Base-by-base conservation (phyloP, 2,329 filamentous ascomycete species). In the Diaporthe ampelina region DNA sequence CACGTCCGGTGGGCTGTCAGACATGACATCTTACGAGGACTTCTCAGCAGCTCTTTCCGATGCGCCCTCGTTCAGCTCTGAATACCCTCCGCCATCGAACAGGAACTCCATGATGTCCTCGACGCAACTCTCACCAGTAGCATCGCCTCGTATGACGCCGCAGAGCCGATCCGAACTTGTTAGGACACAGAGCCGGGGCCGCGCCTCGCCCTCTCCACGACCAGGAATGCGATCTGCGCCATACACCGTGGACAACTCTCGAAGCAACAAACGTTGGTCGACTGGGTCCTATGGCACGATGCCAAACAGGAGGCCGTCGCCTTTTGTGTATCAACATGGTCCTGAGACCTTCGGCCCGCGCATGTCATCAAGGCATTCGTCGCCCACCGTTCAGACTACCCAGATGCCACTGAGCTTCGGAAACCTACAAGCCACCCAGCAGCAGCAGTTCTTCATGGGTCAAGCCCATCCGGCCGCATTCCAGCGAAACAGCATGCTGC, bases 11-110 rank as follows among this genome's bases (percentile, higher is more conserved):
- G 87, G 87, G 29, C 84, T 93, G 56, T 92, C 91, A 7, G 92
- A 94, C 78, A 90, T 94, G 81, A 88, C 91, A 67, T 91, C 91
- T 5, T 94, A 93, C 80, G 92, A 95, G 73, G 92, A 95, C 77
- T 90, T 93, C 79, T 91, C 92, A 21, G 85, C 92, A 32, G 87
- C 90, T 29, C 82, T 92, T 73, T 93, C 92, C 10, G 92, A 94
- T 77, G 90, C 91, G 50, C 89, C 91, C 43, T 93, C 92, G 17
- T 93, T 92, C 82, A 86, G 84, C 77, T 91, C 91, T 10, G 91
- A 93, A 78, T 94, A 92, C 79, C 92, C 92, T 58, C 88, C 90
- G 17, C 88, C 88, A 76, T 92, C 91, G 40, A 92, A 92, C 82
- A 85, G 90, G 73, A 94, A 91, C 81, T 93, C 91, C n/a, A 82